phyloP scores from a whole-genome alignment of 2,329 filamentous ascomycete species.

The Podosphaera fusca region DNA sequence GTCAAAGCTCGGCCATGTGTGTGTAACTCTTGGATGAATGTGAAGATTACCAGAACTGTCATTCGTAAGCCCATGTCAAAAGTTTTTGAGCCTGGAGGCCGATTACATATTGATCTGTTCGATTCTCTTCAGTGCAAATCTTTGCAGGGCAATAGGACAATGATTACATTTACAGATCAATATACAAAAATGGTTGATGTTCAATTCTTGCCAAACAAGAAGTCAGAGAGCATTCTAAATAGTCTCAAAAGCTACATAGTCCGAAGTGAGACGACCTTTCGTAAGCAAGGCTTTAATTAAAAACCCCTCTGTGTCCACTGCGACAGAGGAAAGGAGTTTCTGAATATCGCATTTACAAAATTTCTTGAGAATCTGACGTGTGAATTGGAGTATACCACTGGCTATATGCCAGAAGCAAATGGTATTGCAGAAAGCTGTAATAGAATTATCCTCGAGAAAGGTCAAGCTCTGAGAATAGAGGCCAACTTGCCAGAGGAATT shows the following conservation, averaged over 20 bases:
- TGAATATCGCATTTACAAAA: background rate
- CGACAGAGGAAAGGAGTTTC: background rate
- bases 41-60: background rate
- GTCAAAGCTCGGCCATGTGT: background rate
- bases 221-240: background rate
- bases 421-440: slow-evolving; percentile 1
- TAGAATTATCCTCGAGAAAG: background rate
- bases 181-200: background rate
- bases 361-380: background rate
- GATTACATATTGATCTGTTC: background rate
- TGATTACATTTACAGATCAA: background rate
- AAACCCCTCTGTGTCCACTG: background rate
- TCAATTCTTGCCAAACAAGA: background rate
- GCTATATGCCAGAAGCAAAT: slow-evolving; percentile 1
- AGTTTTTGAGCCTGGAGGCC: background rate
- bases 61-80: background rate
- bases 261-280: background rate
- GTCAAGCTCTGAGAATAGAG: background rate
- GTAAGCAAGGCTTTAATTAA: background rate
- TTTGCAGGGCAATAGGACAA: background rate
- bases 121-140: background rate
- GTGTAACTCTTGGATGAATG: background rate
- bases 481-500: background rate
- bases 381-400: background rate
- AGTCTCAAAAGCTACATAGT: background rate